Conservation (phyloP, 345 rosid genomes). For the Trapa bicornis region DNA sequence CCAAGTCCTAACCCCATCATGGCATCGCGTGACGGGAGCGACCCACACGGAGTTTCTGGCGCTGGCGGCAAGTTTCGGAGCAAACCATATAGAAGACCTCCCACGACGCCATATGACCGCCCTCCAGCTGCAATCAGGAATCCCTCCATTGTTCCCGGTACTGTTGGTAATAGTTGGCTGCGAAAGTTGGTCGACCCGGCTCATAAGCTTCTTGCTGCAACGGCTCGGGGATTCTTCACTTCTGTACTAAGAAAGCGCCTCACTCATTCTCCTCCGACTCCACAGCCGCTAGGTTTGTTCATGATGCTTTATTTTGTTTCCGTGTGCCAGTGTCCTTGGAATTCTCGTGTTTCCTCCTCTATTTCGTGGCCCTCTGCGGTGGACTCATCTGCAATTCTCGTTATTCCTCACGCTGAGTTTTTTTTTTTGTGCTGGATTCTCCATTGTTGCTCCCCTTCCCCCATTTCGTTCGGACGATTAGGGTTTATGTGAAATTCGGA, state of each 20-base stretch:
- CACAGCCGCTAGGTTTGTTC: constrained; percentile 7
- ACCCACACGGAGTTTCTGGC: constrained; percentile 30
- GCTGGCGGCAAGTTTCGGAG: constrained; percentile 66
- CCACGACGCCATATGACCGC: constrained; percentile 67
- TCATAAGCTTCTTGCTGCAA: constrained; percentile 54
- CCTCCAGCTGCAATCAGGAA: constrained; percentile 39
- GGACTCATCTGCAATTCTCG: not conserved
- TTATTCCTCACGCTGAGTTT: not conserved
- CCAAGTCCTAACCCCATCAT: constrained; percentile 19
- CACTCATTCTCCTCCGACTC: constrained; percentile 27
- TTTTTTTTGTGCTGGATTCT: not conserved
- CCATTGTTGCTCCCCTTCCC: not conserved
- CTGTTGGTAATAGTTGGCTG: constrained; percentile 46
- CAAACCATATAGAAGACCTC: constrained; percentile 39
- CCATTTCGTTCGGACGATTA: not conserved
- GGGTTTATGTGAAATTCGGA: not conserved
- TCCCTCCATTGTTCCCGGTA: constrained; percentile 18
- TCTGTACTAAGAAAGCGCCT: constrained; percentile 74
- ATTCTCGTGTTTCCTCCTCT: not conserved
- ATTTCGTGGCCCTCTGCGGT: not conserved
- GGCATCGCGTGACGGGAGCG: constrained; percentile 37
- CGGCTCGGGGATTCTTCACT: constrained; percentile 65
- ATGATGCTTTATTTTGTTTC: not conserved
- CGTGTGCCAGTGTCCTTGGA: not conserved
- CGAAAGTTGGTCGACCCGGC: constrained; percentile 91